Evolutionary conservation across 306 rosid genomes (phyloP), one percentile per base, ranked within the genome.

Genomic region (Quercus engelmannii): DNA sequence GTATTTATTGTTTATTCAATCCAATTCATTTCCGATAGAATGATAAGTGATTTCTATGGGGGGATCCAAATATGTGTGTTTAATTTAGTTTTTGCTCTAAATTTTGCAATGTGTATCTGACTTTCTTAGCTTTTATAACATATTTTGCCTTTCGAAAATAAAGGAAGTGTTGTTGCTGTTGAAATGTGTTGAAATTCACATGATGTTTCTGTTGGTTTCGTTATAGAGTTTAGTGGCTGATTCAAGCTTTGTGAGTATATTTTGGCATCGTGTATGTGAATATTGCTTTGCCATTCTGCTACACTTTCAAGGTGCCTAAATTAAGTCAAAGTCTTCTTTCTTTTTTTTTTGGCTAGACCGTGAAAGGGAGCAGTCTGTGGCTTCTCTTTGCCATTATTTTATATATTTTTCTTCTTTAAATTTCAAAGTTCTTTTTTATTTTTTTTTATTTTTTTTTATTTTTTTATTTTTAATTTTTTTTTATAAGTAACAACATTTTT

Each of bases 141-240:
- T n/a, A 76, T 58, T 76, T 10, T 19, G 17, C 43, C 54, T 38
- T 52, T 20, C 13, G 43, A 43, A 49, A 31, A 6, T 74, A 21
- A 56, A 12, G 38, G 25, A 25, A 56, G 31, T 21, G 11, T 63
- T 64, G 21, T 52, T 80, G 79, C 31, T 74, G 58, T 76, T n/a
- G 26, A 77, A 73, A 65, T 52, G 31, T 70, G 49, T 49, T 64
- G 73, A 84, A 82, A 64, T 61, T 68, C 62, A 63, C 35, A 69
- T 46, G 54, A 6, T 11, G 46, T 64, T 6, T 28, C 21, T 64
- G 46, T 6, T 63, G 38, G 41, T 63, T 63, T 63, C 21, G 1
- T 26, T 28, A 63, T 63, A 26, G 69, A 30, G 69, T 38, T 28
- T 63, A 15, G 21, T 28, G 7, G 12, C 20, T 17, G 38, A 63